Evolutionary conservation across 495 filamentous ascomycete species (phyloP).

Genomic region (Penicillium goetzii): DNA sequence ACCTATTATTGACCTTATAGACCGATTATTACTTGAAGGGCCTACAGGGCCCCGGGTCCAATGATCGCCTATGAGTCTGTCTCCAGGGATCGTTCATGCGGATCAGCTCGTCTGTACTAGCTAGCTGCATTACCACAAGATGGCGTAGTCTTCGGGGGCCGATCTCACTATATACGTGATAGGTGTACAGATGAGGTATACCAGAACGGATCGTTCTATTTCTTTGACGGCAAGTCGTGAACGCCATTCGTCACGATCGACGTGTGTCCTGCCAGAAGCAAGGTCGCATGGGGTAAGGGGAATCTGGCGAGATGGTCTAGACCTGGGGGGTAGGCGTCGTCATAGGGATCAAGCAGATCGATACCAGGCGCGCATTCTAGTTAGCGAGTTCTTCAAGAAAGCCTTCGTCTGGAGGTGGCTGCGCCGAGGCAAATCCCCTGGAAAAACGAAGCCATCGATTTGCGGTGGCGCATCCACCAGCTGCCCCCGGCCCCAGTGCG

Average conservation of each 20-base stretch:
- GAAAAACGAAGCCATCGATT: slow-evolving; percentile 8
- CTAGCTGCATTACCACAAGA: neutral
- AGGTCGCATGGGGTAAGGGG: neutral
- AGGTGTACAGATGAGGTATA: neutral
- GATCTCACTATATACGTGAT: neutral
- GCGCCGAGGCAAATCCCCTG: neutral
- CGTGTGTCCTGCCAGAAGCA: neutral
- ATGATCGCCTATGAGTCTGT: neutral
- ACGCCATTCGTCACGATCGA: neutral
- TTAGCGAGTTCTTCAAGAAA: neutral
- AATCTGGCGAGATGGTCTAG: slow-evolving; percentile 11
- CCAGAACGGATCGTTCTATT: neutral
- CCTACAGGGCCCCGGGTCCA: neutral
- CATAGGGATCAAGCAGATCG: slow-evolving; percentile 15
- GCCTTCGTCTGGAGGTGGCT: neutral
- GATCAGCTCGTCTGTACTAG: neutral
- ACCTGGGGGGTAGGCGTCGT: neutral
- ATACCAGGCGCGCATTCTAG: slow-evolving; percentile 19
- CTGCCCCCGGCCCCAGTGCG: neutral
- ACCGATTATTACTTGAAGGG: neutral
- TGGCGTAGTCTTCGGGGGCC: neutral
- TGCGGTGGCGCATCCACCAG: neutral
- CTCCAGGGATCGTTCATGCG: neutral
- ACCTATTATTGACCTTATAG: neutral
- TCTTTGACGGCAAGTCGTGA: neutral